These are phyloP conservation scores for Pecoramyces ruminantium DNA, from an alignment of 192 early-diverging fungal genomes.

Conservation along the genomic window DNA sequence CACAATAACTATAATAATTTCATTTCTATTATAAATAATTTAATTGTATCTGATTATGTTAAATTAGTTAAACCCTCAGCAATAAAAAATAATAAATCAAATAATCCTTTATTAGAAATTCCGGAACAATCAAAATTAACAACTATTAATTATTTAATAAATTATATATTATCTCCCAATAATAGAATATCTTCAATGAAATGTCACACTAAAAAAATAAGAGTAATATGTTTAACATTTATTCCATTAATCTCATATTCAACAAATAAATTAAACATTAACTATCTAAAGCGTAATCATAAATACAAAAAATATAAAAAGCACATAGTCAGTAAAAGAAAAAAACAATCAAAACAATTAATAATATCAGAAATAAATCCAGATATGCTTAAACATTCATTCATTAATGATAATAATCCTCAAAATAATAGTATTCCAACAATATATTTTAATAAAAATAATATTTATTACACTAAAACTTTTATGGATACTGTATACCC, in stretches of 20 bases:
- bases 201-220: not conserved
- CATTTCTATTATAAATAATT: no score
- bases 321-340: not conserved
- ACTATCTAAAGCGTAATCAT: not conserved
- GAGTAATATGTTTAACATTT: not conserved
- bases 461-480: no score
- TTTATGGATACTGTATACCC: not conserved
- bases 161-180: not conserved
- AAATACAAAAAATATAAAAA: not conserved
- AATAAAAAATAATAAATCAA: no score
- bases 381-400: not conserved
- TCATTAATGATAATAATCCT: no score
- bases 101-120: not conserved
- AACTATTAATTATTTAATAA: not conserved
- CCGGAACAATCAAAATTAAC: not conserved
- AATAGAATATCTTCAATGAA: not conserved
- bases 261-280: not conserved
- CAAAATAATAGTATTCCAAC: not conserved
- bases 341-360: not conserved
- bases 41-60: no score
- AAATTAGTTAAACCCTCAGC: no score
- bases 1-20: not conserved
- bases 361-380: no score
- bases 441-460: not conserved
- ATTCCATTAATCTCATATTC: not conserved